Evolutionary conservation across 306 rosid genomes (phyloP).

Genomic region (Trifolium pratense): DNA sequence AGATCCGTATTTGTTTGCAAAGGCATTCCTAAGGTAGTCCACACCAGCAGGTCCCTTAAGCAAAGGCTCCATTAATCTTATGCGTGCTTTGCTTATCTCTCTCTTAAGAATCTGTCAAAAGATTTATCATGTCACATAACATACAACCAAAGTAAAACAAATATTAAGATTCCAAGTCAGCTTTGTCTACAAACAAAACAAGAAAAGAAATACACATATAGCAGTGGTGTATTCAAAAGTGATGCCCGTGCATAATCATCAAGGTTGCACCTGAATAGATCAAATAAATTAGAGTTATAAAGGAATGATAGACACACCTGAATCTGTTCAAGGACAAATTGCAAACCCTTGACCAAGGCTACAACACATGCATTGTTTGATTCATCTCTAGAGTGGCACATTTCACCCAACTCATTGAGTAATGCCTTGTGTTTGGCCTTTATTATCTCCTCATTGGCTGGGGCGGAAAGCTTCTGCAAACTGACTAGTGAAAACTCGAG

Average conservation of each 20-base stretch:
- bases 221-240: neutral
- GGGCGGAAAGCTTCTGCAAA: conserved; percentile 83
- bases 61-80: conserved; percentile 75
- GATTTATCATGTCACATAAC: too few species aligned
- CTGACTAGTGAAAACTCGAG: conserved; percentile 79
- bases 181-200: neutral
- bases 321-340: conserved; percentile 86
- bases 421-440: conserved; percentile 59
- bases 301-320: conserved; percentile 60
- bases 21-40: conserved; percentile 85
- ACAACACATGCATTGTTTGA: conserved; percentile 63
- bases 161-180: neutral
- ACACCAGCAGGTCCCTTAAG: conserved; percentile 87
- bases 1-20: conserved; percentile 73
- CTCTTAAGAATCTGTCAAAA: conserved; percentile 69
- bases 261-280: neutral
- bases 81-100: conserved; percentile 91
- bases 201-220: neutral
- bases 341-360: conserved; percentile 83
- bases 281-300: conserved; percentile 13
- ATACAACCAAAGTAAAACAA: too few species aligned
- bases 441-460: conserved; percentile 72
- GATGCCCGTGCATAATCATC: neutral
- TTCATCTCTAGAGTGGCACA: conserved; percentile 60
- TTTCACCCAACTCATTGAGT: conserved; percentile 67